Evolutionary conservation across 2,329 filamentous ascomycete genomes (phyloP), one percentile per base, ranked within the genome.

Genomic region (Cercospora sesami): DNA sequence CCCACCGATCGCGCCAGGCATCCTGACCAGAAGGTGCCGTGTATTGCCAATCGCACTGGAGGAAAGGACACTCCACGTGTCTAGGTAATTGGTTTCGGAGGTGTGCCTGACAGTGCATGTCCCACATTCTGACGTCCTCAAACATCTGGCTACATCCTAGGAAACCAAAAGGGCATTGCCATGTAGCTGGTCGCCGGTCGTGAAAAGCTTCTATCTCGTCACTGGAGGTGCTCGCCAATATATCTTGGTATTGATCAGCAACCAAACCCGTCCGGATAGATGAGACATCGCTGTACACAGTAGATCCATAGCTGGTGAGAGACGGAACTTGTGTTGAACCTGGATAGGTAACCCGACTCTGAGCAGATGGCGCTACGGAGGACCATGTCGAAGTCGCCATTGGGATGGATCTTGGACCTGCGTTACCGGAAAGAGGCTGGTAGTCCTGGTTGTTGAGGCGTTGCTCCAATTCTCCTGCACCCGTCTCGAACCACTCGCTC

Each of bases 111-210:
- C 66, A 70, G 55, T 75, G 72, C 1, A 26, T 58, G 4, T 75
- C 65, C 71, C 71, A 75, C 14, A 48, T 10, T 7, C 16, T 23
- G 1, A 69, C 33, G 45, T 67, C 61, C 1, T 57, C 60, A 14
- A 67, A 68, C 16, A 30, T 48, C 21, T 67, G 31, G 4, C 59
- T 6, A 63, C 73, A 75, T 14, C 63, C 65, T 36, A 75, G 69
- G 59, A 72, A 69, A 5, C 63, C 45, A 62, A 71, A 73, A 2
- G 68, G 70, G 63, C 72, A 73, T 45, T 58, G 67, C 62, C 67
- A 70, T 3, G 21, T 55, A 16, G 30, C 60, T 6, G 48, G 45
- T 23, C 21, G 57, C 6, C 18, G 30, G 48, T 31, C 28, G 16
- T 8, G 59, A 1, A 16, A 42, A 3, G 16, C 23, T 1, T 51